Evolutionary conservation across 75 land plant species (phyloP), one percentile per base, ranked within the genome.

Genomic region (Pinus taeda): DNA sequence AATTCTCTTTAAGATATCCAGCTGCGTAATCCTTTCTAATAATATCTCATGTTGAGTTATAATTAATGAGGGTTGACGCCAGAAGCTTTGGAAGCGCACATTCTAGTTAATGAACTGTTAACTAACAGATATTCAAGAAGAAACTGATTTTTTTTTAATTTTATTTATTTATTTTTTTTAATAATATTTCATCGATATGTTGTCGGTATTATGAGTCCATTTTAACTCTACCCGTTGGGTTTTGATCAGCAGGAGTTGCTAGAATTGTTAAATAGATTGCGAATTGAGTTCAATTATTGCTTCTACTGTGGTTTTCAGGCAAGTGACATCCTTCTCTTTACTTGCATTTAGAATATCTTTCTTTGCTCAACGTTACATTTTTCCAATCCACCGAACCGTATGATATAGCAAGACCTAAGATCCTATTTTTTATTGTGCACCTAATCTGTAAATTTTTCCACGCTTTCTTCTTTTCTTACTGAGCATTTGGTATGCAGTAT

Each of bases 301-400:
- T 57, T 73, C 15, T 73, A 73, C 74, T 73, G 74, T 26, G 74
- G 74, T 45, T 55, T 59, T 73, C 74, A 73, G 74, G 74, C 58
- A 73, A 57, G 74, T 73, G 3, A 20, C 33, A 42, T 69, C 71
- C 17, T 20, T 15, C 11, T 73, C 59, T 56, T 24, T 18, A 56
- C 58, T 55, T 73, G 58, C 57, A 49, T 71, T 22, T 15, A 73
- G 13, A n/a, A 56, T 49, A 6, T 20, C 7, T 17, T 26, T 53
- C 15, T 73, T 73, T 71, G 21, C 4, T 9, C 8, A 71, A 9
- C 3, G 53, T 18, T 9, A 71, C 55, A 15, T 1, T 71, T 39
- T 53, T 72, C 24, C 15, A 26, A 22, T 15, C 49, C 14, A 9
- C 24, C 4, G 33, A 55, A 53, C n/a, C 13, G 1, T 73, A 6